phyloP scores from a whole-genome alignment of 2,329 filamentous ascomycete genomes.

The Colletotrichum chlorophyti region DNA sequence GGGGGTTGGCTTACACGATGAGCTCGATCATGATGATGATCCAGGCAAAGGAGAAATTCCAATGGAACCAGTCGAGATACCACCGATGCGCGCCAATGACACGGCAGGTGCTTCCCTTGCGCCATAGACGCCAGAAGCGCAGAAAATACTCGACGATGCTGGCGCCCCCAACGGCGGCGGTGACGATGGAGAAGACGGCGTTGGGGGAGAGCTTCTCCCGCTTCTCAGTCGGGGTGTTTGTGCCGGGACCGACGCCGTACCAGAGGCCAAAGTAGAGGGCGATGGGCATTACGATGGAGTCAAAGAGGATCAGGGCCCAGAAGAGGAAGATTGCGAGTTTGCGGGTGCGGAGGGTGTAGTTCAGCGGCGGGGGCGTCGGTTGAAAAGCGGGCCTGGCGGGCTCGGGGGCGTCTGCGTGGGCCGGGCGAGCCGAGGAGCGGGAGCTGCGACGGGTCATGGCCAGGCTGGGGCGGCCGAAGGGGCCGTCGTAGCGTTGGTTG shows the following conservation, averaged over 20 bases:
- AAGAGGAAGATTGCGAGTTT: slow-evolving; percentile 64
- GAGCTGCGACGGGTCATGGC: slow-evolving; percentile 6
- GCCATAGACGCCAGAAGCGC: slow-evolving; percentile 58
- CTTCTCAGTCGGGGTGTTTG: slow-evolving; percentile 43
- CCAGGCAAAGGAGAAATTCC: slow-evolving; percentile 62
- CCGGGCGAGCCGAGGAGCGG: not conserved
- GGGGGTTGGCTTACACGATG: slow-evolving; percentile 45
- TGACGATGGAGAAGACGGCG: slow-evolving; percentile 59
- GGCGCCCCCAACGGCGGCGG: slow-evolving; percentile 56
- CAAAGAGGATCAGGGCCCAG: slow-evolving; percentile 65
- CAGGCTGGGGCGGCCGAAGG: slow-evolving; percentile 20
- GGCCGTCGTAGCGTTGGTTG: slow-evolving; percentile 27
- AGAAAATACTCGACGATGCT: slow-evolving; percentile 61
- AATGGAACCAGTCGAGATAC: slow-evolving; percentile 63
- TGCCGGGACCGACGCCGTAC: slow-evolving; percentile 50
- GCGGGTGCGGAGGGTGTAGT: slow-evolving; percentile 37
- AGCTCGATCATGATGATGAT: slow-evolving; percentile 63
- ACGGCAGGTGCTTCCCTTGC: slow-evolving; percentile 57
- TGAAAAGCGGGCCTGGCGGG: not conserved
- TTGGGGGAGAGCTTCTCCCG: slow-evolving; percentile 32
- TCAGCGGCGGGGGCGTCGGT: slow-evolving; percentile 25
- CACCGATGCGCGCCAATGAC: slow-evolving; percentile 41
- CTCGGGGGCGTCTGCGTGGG: not conserved
- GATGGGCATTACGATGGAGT: slow-evolving; percentile 64
- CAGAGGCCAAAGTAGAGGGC: slow-evolving; percentile 66